Percentiles rank a stretch among this genome's conserved stretches.
These are phyloP conservation scores for Saprolegnia parasitica DNA, from an alignment of 352 stramenopile species.

Conservation along the genomic window DNA sequence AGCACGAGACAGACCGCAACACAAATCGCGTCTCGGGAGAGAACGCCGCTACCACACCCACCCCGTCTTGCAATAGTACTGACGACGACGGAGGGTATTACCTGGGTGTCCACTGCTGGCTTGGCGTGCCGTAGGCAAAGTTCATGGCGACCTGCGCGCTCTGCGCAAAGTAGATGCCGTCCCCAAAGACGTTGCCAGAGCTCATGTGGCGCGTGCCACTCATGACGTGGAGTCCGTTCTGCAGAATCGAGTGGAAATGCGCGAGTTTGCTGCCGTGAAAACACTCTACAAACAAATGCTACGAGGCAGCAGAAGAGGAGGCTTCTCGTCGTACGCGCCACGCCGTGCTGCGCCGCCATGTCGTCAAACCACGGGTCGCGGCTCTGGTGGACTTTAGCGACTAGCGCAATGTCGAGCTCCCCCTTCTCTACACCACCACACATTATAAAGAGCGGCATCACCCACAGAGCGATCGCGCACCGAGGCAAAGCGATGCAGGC, in stretches of 20 bases:
- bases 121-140: slow-evolving; percentile 10
- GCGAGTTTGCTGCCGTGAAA: slow-evolving; percentile 23
- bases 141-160: slow-evolving; percentile 15
- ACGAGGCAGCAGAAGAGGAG: background rate
- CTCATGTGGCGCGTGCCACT: slow-evolving; percentile 29
- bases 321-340: background rate
- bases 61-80: too few species aligned
- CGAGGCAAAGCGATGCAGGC: background rate
- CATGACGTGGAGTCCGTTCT: slow-evolving; percentile 28
- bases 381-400: background rate
- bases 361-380: slow-evolving; percentile 22
- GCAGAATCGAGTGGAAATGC: slow-evolving; percentile 27
- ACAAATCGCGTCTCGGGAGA: slow-evolving; percentile 13
- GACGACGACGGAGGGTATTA: too few species aligned
- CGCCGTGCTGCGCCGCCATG: background rate
- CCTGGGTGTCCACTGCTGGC: slow-evolving; percentile 11
- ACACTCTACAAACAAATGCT: slow-evolving; percentile 22
- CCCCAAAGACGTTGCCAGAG: slow-evolving; percentile 28
- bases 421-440: background rate
- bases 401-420: slow-evolving; percentile 4
- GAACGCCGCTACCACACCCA: slow-evolving; percentile 15
- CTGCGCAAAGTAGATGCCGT: slow-evolving; percentile 29
- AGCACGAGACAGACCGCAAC: slow-evolving; percentile 23
- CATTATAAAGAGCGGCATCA: too few species aligned
- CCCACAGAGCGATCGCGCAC: background rate